Base-by-base conservation (phyloP, 306 rosid species). In the Gleditsia sinensis region DNA sequence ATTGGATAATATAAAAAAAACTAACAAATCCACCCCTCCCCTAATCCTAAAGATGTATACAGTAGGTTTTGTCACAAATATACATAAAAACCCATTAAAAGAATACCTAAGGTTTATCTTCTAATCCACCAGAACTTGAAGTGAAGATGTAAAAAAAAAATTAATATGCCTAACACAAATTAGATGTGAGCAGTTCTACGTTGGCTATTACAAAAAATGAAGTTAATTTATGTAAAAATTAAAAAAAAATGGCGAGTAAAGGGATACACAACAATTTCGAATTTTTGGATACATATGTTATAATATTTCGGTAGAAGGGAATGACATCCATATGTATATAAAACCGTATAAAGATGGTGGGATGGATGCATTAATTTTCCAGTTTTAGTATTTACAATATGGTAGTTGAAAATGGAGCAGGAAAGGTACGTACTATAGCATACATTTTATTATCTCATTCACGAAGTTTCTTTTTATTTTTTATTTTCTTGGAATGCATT, bases 401-500 rank as follows among this genome's bases (percentile, higher is more conserved):
- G 17, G 57, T 27, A 9, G 75, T 73, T 73, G 58, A 79, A 71
- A 72, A 28, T 65, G 82, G 71, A 71, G 78, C 21, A 25, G 9
- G 51, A 17, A 54, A 54, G 33, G 34, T 17, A 46, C 3, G 34
- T 17, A 46, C 3, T 3, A 10, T 14, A 34, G 48, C n/a, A 23
- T 10, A 45, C 13, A 23, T 23, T 54, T 2, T 4, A 50, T 3
- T 50, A 63, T 34, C 50, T 40, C 45, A 60, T 59, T 40, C 58
- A 40, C 19, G 23, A 54, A 42, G 20, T 59, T 8, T 6, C 32
- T 50, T 77, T 33, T 2, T n/a, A n/a, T 17, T 17, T 43, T 71
- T 71, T 1, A 33, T 48, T 76, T n/a, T n/a, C n/a, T 48, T 64
- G 61, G 69, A 60, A 53, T 63, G 33, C 4, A 46, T 49, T 75